Evolutionary conservation across 2,329 filamentous ascomycete species (phyloP), one percentile per base, ranked within the genome.

Genomic region (Aspergillus versicolor): DNA sequence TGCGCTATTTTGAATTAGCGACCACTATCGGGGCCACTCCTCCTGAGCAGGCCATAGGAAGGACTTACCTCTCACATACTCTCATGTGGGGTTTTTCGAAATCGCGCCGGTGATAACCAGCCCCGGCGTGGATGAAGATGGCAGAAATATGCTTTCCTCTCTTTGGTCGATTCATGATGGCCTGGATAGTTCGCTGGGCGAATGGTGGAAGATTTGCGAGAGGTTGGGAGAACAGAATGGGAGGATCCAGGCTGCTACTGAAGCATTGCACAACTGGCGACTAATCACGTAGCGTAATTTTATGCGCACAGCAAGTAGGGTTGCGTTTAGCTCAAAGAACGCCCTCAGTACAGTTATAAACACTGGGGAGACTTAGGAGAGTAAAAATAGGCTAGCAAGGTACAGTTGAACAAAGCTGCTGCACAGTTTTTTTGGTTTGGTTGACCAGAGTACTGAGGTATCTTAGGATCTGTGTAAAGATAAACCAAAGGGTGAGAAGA

Each of bases 41-140:
- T n/a, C 7, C 7, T 17, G 15, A 4, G 13, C 19, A 17, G 24
- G 27, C 41, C 12, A 43, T 37, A 17, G 5, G 24, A 6, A 45
- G 12, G 27, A 80, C 91, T 76, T 80, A 97, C 93, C 93, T 88
- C 68, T 89, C 88, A 74, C 94, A 97, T 42, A 92, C 92, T 67
- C 88, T 82, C 9, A 99, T 83, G 70, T 99, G 94, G 38, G 90
- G 81, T 55, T 82, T 80, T 72, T 99, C 92, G 70, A 97, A 97
- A 59, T 89, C 84, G 22, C 84, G 80, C 70, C 92, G 97, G 73
- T 99, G 94, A 67, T 91, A 99, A 4, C 94, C 94, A 15, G 94
- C 94, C 34, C 94, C 94, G 38, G 93, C 94, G 74, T 99, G 94
- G 44, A 99, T 88, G 73, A 96, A 97, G 52, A 99, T 93, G 58